These are phyloP conservation scores for Lippia alba DNA, from an alignment of 305 asterid species.

Conservation along the genomic window DNA sequence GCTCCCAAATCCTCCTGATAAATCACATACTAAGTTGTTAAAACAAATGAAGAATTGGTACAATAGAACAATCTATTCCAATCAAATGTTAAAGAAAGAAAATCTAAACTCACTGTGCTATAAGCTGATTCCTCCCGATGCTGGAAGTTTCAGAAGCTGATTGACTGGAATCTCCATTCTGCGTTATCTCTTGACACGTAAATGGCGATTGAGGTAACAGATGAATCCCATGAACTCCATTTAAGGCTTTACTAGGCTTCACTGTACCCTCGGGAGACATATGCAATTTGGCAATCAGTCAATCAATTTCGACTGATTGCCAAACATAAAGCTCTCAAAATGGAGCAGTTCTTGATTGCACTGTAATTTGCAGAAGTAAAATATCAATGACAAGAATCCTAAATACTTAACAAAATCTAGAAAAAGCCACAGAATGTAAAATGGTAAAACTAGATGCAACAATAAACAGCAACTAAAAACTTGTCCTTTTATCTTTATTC, in stretches of 20 bases:
- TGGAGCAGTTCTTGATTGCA: slow-evolving; percentile 19
- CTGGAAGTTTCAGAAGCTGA: slow-evolving; percentile 44
- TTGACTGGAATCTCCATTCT: slow-evolving; percentile 54
- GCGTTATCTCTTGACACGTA: slow-evolving; percentile 66
- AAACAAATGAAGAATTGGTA: background rate
- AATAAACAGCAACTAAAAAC: background rate
- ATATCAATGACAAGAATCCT: background rate
- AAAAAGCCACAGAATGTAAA: slow-evolving; percentile 2
- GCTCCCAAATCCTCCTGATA: slow-evolving; percentile 87
- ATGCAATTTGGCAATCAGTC: slow-evolving; percentile 84
- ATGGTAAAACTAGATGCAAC: slow-evolving; percentile 4
- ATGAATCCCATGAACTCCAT: slow-evolving; percentile 79
- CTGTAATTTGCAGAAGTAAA: slow-evolving; percentile 35
- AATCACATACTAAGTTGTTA: slow-evolving; percentile 14
- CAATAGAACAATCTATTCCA: slow-evolving; percentile 1
- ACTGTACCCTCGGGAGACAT: slow-evolving; percentile 67
- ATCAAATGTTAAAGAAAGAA: slow-evolving; percentile 11
- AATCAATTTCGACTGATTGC: slow-evolving; percentile 73
- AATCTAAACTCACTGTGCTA: slow-evolving; percentile 58
- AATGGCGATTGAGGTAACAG: slow-evolving; percentile 80
- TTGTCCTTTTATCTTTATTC: background rate
- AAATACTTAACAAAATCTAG: slow-evolving; percentile 12
- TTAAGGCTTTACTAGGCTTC: slow-evolving; percentile 56
- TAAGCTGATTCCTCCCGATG: slow-evolving; percentile 50
- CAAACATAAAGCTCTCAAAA: slow-evolving; percentile 38